A percentile compares a stretch with the other conserved stretches of the same genome.
Conservation (phyloP, 129 eudicot genomes). For the Scalesia atractyloides region DNA sequence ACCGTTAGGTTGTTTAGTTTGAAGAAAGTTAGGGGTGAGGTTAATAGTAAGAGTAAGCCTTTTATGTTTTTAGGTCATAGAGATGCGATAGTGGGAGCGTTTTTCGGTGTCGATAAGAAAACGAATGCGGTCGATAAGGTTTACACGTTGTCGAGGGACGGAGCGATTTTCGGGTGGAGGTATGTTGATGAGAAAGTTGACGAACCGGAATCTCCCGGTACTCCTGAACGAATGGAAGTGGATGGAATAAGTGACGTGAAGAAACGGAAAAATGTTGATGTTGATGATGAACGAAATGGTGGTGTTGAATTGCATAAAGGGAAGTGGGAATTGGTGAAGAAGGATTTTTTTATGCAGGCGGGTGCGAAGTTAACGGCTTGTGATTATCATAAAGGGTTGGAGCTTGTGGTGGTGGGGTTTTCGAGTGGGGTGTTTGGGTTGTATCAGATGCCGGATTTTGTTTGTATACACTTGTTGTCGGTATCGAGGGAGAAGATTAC, state of each 20-base stretch:
- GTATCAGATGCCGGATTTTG: slow-evolving; percentile 93
- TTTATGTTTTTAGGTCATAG: slow-evolving; percentile 88
- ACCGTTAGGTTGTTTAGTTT: slow-evolving; percentile 67
- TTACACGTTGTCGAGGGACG: slow-evolving; percentile 79
- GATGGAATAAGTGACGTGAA: slow-evolving; percentile 29
- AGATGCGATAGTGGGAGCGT: slow-evolving; percentile 67
- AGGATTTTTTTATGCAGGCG: slow-evolving; percentile 76
- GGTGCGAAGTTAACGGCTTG: slow-evolving; percentile 75
- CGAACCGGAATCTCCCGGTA: slow-evolving; percentile 73
- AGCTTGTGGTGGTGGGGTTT: slow-evolving; percentile 88
- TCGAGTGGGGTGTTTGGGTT: slow-evolving; percentile 92
- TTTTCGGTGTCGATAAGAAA: slow-evolving; percentile 69
- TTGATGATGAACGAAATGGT: slow-evolving; percentile 13
- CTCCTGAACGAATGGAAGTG: slow-evolving; percentile 55
- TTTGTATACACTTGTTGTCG: slow-evolving; percentile 86
- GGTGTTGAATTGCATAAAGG: slow-evolving; percentile 40
- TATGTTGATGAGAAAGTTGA: slow-evolving; percentile 30
- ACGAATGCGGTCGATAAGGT: slow-evolving; percentile 48
- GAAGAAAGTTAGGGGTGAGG: slow-evolving; percentile 29
- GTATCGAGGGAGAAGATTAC: slow-evolving; percentile 92
- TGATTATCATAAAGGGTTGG: slow-evolving; percentile 77
- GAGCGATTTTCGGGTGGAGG: slow-evolving; percentile 72
- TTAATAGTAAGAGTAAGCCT: slow-evolving; percentile 36
- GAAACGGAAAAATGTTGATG: slow-evolving; percentile 60
- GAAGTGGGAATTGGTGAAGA: slow-evolving; percentile 79